Evolutionary conservation across 352 stramenopile genomes (phyloP).

Genomic region (Globisporangium rhizosaccharum): DNA sequence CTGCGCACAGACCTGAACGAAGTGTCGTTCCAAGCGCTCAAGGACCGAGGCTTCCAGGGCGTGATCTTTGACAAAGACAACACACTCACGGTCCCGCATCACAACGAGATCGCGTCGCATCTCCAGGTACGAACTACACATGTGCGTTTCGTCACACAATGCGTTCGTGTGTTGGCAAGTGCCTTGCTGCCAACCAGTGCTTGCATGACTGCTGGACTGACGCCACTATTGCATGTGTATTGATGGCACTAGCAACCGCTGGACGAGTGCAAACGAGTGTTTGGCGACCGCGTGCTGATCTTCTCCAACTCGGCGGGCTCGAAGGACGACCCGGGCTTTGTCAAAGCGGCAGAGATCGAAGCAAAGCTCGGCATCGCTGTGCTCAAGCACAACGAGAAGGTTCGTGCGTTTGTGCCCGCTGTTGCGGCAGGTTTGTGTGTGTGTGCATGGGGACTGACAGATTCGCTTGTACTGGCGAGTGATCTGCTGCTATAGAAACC

Average conservation of each 20-base stretch:
- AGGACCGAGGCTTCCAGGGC: slow-evolving; percentile 84
- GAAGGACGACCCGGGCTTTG: slow-evolving; percentile 83
- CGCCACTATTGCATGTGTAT: neutral
- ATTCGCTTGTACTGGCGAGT: neutral
- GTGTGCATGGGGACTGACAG: neutral
- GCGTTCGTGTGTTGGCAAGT: no score
- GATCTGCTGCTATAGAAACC: slow-evolving; percentile 69
- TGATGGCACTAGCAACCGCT: slow-evolving; percentile 33
- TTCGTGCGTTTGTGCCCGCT: slow-evolving; percentile 4
- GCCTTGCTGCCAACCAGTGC: no score
- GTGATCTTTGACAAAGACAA: slow-evolving; percentile 98
- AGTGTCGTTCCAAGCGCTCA: slow-evolving; percentile 69
- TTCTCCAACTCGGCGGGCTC: slow-evolving; percentile 96
- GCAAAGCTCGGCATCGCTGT: slow-evolving; percentile 77
- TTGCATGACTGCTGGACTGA: neutral
- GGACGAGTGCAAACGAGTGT: slow-evolving; percentile 81
- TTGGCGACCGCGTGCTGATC: slow-evolving; percentile 90
- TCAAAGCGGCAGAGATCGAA: slow-evolving; percentile 80
- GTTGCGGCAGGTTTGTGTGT: neutral
- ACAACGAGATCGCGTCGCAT: slow-evolving; percentile 70
- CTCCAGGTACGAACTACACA: slow-evolving; percentile 21
- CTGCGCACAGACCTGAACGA: slow-evolving; percentile 66
- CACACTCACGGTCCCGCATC: slow-evolving; percentile 92
- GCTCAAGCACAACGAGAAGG: slow-evolving; percentile 89
- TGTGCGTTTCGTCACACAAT: no score